Conservation (phyloP, 306 rosid species). For the Gillenia trifoliata region DNA sequence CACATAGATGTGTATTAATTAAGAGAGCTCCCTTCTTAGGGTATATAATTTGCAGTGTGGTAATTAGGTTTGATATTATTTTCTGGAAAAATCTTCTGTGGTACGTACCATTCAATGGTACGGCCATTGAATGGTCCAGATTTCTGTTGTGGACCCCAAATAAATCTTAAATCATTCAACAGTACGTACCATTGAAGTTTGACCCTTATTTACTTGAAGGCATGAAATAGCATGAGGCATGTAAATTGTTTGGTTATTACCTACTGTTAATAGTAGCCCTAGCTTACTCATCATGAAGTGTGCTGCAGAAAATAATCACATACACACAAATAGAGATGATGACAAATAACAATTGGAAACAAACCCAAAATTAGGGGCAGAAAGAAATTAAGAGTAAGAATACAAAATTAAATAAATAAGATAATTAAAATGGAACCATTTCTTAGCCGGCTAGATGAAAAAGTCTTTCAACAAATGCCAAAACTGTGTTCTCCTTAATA, state of each 20-base stretch:
- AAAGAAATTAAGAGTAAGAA: not conserved
- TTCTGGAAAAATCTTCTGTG: too few relatives aligned
- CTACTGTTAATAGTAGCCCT: constrained; percentile 3
- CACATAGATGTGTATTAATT: not conserved
- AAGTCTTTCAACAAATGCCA: constrained; percentile 42
- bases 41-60: not conserved
- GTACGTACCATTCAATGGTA: too few relatives aligned
- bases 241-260: not conserved
- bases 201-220: not conserved
- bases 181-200: too few relatives aligned
- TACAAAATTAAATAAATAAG: not conserved
- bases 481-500: constrained; percentile 29
- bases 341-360: constrained; percentile 2
- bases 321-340: not conserved
- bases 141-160: too few relatives aligned
- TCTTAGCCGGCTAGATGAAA: constrained; percentile 70
- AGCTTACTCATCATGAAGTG: not conserved
- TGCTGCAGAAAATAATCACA: constrained; percentile 1
- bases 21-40: not conserved
- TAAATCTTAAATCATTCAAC: too few relatives aligned
- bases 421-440: constrained; percentile 17
- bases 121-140: too few relatives aligned
- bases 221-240: constrained; percentile 3
- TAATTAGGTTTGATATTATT: not conserved
- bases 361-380: not conserved